These are phyloP conservation scores for Gossypium laxum DNA, from an alignment of 441 rosid species.

Conservation along the genomic window DNA sequence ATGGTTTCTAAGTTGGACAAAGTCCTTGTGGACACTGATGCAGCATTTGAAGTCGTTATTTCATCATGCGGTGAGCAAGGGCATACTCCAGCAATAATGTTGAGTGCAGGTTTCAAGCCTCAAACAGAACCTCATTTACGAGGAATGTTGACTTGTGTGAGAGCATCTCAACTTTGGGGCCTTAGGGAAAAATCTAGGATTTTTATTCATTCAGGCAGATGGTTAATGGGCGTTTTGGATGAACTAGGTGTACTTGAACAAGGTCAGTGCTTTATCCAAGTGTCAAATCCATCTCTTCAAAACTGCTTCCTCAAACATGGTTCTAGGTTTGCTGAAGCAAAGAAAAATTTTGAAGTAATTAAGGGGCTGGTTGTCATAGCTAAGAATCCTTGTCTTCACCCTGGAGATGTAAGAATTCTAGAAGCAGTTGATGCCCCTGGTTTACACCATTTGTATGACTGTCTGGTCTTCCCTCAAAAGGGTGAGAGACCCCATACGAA, in stretches of 20 bases:
- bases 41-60: slow-evolving; percentile 76
- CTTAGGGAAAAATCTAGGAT: slow-evolving; percentile 82
- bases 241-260: slow-evolving; percentile 67
- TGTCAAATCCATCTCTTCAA: slow-evolving; percentile 58
- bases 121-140: slow-evolving; percentile 70
- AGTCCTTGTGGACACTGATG: slow-evolving; percentile 58
- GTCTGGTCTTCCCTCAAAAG: slow-evolving; percentile 79
- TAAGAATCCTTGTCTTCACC: slow-evolving; percentile 94
- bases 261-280: slow-evolving; percentile 88
- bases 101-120: slow-evolving; percentile 79
- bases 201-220: slow-evolving; percentile 71
- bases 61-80: slow-evolving; percentile 76
- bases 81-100: slow-evolving; percentile 70
- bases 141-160: slow-evolving; percentile 76
- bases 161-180: slow-evolving; percentile 84
- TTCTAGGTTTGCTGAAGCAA: slow-evolving; percentile 44
- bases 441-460: slow-evolving; percentile 65
- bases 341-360: slow-evolving; percentile 48
- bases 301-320: slow-evolving; percentile 74
- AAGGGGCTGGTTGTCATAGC: slow-evolving; percentile 66
- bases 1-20: slow-evolving; percentile 58
- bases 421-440: slow-evolving; percentile 79
- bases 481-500: slow-evolving; percentile 83
- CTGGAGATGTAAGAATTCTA: slow-evolving; percentile 78
- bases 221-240: slow-evolving; percentile 92